Base-by-base conservation (phyloP, 176 grass and related monocot genomes). In the Oropetium thomaeum region DNA sequence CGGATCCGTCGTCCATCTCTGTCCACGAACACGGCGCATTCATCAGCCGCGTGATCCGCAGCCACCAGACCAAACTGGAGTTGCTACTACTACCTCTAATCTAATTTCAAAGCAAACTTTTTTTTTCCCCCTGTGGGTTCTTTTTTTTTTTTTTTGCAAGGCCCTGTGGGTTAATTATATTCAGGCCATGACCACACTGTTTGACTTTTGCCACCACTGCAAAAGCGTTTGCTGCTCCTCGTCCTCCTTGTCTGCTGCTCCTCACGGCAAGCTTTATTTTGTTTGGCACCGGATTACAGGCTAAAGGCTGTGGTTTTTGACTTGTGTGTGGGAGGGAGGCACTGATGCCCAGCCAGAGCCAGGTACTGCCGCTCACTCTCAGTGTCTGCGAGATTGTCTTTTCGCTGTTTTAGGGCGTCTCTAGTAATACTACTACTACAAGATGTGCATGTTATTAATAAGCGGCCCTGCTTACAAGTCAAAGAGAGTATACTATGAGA, bases 41-140 rank as follows among this genome's bases (percentile, higher is more conserved):
- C 44, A 82, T 72, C 16, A 33, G 1, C n/a, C 58, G 79, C 85
- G 77, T 82, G 79, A 87, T 31, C 66, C 58, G 32, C 27, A 82
- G 65, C 66, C 38, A 63, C 72, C 59, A n/a, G 58, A 32, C 66
- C 73, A 14, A 49, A 13, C 29, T 10, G 19, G 13, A 1, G 6
- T 38, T 8, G 49, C 33, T 10, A 11, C 52, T 54, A 15, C 9
- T 4, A 16, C 34, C 10, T 2, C 10, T 57, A 57, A 57, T 57
- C 53, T 23, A 57, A 12, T 57, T 26, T 57, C 22, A n/a, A 54
- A 54, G 9, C 51, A 54, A 23, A 7, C 20, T 10, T 54, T n/a
- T n/a, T 23, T 4, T 54, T 6, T 20, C 4, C 0, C 1, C 0
- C 2, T 54, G n/a, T n/a, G n/a, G n/a, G n/a, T n/a, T n/a, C n/a